Percentiles rank a stretch among this genome's conserved stretches.
These are phyloP conservation scores for Cystofilobasidium ferigula DNA, from an alignment of 768 basidiomycete genomes.

Conservation along the genomic window DNA sequence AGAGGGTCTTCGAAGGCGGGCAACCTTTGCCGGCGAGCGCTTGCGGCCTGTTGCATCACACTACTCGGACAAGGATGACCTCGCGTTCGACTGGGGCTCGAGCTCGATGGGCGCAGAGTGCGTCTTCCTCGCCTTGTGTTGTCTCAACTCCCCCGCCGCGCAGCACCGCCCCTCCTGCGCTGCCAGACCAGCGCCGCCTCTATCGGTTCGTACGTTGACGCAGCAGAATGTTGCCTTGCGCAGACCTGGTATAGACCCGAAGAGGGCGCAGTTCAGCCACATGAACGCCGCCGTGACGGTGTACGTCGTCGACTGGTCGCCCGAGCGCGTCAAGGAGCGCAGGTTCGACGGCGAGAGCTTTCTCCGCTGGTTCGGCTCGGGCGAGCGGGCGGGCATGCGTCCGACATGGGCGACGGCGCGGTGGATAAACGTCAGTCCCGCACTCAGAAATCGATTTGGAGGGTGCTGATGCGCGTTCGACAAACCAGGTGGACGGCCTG, in stretches of 20 bases:
- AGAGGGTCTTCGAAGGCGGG: background rate
- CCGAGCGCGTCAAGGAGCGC: slow-evolving; percentile 12
- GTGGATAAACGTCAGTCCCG: slow-evolving; percentile 19
- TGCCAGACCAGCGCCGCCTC: too few relatives aligned
- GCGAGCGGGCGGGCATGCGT: background rate
- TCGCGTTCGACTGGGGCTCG: slow-evolving; percentile 12
- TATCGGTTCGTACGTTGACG: too few relatives aligned
- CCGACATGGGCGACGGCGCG: slow-evolving; percentile 12
- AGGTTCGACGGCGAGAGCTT: slow-evolving; percentile 7
- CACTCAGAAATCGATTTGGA: background rate
- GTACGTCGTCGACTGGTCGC: slow-evolving; percentile 16
- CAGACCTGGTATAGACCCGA: slow-evolving; percentile 16
- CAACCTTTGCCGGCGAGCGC: background rate
- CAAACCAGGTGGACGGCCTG: slow-evolving; percentile 3
- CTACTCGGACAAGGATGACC: slow-evolving; percentile 2
- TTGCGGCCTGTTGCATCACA: background rate
- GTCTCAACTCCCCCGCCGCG: background rate
- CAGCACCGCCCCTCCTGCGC: background rate
- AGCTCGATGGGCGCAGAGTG: slow-evolving; percentile 14
- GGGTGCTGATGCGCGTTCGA: background rate
- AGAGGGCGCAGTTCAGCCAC: slow-evolving; percentile 1
- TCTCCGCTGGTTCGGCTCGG: slow-evolving; percentile 14
- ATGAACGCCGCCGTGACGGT: background rate
- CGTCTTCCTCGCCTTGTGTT: background rate
- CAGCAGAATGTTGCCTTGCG: too few relatives aligned